Percentiles rank a stretch among this genome's conserved stretches.
phyloP scores from a whole-genome alignment of 208 protist species.

The Crithidia sp. region DNA sequence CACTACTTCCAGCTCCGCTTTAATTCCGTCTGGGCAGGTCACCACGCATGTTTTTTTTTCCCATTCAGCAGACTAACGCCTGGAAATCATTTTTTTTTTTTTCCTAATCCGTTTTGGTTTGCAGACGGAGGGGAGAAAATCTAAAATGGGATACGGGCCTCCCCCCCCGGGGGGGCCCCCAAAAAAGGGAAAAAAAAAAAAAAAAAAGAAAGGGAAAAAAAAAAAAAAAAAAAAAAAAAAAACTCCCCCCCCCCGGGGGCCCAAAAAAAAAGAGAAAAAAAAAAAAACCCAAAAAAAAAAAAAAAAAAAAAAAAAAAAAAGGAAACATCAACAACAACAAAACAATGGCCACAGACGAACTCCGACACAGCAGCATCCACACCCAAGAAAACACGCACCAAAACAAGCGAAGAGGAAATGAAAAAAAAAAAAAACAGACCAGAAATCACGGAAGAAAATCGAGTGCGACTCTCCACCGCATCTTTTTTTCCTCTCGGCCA shows the following conservation, averaged over 20 bases:
- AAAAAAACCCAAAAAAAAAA: not conserved
- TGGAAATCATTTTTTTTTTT: too few species aligned
- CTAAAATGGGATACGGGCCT: too few species aligned
- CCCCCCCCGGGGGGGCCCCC: too few species aligned
- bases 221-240: conserved; percentile 20
- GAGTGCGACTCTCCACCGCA: not conserved
- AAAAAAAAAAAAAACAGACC: not conserved
- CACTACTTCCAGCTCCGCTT: too few species aligned
- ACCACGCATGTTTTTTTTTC: too few species aligned
- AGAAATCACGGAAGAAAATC: too few species aligned
- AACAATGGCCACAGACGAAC: not conserved
- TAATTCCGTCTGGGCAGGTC: too few species aligned
- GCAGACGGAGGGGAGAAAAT: too few species aligned
- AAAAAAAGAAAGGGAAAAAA: not conserved
- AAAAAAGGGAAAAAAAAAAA: not conserved
- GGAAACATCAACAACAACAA: not conserved
- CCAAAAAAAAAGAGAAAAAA: not conserved
- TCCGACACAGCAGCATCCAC: not conserved
- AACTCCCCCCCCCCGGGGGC: not conserved
- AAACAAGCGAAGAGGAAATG: not conserved
- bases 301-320: conserved; percentile 13
- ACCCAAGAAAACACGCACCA: too few species aligned
- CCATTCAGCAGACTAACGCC: too few species aligned
- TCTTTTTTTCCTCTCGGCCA: not conserved
- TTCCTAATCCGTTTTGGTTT: too few species aligned